phyloP scores from a whole-genome alignment of 108 stramenopile genomes.

The Pelagomonas calceolata region DNA sequence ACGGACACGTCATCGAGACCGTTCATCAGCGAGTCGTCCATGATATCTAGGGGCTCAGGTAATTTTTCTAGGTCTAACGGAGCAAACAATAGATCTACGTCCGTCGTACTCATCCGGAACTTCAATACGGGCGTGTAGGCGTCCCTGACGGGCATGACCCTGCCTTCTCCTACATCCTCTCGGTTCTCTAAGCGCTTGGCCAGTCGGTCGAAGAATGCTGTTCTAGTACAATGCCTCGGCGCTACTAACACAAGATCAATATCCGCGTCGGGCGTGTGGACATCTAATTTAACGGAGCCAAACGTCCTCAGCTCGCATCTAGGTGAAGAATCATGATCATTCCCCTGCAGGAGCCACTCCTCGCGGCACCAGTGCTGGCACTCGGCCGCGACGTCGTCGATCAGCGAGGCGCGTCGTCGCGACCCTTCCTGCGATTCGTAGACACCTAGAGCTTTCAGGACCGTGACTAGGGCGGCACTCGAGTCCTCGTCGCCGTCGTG shows the following conservation, averaged over 20 bases:
- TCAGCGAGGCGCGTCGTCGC: no score
- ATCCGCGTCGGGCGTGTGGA: slow-evolving; percentile 42
- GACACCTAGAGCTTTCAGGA: background rate
- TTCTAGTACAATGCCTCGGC: slow-evolving; percentile 31
- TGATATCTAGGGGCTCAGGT: slow-evolving; percentile 29
- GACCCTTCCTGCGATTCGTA: no score
- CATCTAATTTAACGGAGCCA: slow-evolving; percentile 38
- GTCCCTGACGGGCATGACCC: slow-evolving; percentile 29
- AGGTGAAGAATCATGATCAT: no score
- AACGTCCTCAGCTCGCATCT: slow-evolving; percentile 9
- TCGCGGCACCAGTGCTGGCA: no score
- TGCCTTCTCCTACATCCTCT: slow-evolving; percentile 12
- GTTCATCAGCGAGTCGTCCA: slow-evolving; percentile 36
- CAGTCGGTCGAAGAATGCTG: slow-evolving; percentile 39
- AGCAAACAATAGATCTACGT: slow-evolving; percentile 44
- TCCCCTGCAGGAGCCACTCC: no score
- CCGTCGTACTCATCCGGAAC: slow-evolving; percentile 34
- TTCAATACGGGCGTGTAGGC: slow-evolving; percentile 48
- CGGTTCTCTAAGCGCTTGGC: slow-evolving; percentile 10
- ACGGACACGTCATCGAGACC: slow-evolving; percentile 66
- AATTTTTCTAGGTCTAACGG: slow-evolving; percentile 23
- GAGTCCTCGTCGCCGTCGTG: no score
- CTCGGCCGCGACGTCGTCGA: no score
- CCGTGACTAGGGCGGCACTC: background rate
- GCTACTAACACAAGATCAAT: slow-evolving; percentile 46